Percentiles rank a stretch among this genome's conserved stretches.
Evolutionary conservation across 2,329 filamentous ascomycete species (phyloP).

Genomic region (Endocalyx cinctus): DNA sequence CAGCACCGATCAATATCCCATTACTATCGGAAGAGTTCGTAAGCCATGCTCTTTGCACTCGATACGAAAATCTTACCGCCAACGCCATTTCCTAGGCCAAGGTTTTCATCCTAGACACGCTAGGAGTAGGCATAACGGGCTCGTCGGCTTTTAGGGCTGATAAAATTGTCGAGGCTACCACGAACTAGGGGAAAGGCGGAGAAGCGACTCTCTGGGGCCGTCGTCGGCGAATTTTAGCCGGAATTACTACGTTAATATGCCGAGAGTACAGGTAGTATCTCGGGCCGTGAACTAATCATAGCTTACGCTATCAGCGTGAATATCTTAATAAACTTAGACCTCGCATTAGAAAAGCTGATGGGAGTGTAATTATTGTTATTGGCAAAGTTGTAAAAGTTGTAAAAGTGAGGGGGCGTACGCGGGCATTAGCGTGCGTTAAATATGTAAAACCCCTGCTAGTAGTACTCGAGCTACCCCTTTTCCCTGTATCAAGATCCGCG

Average conservation of each 20-base stretch:
- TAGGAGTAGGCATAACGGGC: slow-evolving; percentile 7
- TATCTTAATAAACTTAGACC: slow-evolving; percentile 3
- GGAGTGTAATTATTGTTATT: too few species aligned
- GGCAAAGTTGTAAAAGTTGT: too few species aligned
- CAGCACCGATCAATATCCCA: too few species aligned
- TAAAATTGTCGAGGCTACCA: background rate
- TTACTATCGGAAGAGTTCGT: slow-evolving; percentile 2
- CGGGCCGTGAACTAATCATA: slow-evolving; percentile 5
- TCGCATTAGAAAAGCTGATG: too few species aligned
- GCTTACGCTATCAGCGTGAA: slow-evolving; percentile 8
- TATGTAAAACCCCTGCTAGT: too few species aligned
- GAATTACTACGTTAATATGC: slow-evolving; percentile 3
- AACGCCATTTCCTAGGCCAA: slow-evolving; percentile 7
- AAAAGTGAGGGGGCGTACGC: too few species aligned
- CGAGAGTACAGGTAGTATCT: slow-evolving; percentile 2
- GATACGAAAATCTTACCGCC: slow-evolving; percentile 4
- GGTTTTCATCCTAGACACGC: slow-evolving; percentile 6
- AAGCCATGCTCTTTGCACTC: slow-evolving; percentile 4
- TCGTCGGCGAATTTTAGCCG: background rate
- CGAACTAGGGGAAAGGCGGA: background rate
- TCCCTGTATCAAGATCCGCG: slow-evolving; percentile 4
- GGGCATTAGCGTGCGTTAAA: too few species aligned
- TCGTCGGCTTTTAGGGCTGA: slow-evolving; percentile 7
- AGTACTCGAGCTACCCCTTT: too few species aligned
- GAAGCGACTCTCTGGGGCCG: slow-evolving; percentile 7